A percentile compares a stretch with the other conserved stretches of the same genome.
Conservation (phyloP, 345 rosid genomes). For the Pistacia integerrima region DNA sequence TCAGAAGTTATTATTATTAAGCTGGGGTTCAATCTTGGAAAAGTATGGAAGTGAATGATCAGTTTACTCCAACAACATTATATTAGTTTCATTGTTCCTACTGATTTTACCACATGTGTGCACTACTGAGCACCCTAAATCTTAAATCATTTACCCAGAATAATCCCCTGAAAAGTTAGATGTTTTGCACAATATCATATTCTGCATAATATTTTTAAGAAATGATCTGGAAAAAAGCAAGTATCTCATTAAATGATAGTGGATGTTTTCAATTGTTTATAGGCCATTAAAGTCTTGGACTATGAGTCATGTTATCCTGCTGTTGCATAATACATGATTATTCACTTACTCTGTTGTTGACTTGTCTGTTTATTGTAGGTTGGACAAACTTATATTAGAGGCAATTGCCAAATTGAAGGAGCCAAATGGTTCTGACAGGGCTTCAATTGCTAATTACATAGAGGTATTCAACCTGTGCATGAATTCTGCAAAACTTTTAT, state of each 20-base stretch:
- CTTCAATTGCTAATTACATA: conserved; percentile 72
- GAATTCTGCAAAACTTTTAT: neutral
- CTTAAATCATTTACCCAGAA: neutral
- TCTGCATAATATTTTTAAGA: neutral
- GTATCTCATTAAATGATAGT: neutral
- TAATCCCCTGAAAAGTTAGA: neutral
- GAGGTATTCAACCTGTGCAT: conserved; percentile 49
- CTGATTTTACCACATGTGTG: neutral
- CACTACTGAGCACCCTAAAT: neutral
- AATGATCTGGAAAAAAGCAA: neutral
- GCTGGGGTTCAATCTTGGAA: neutral
- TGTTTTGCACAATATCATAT: neutral
- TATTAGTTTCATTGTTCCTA: neutral
- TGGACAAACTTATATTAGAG: conserved; percentile 78
- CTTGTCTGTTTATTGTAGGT: conserved; percentile 45
- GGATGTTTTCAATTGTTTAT: conserved; percentile 7
- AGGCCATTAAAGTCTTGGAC: conserved; percentile 7
- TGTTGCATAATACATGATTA: conserved; percentile 17
- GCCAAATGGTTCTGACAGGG: conserved; percentile 77
- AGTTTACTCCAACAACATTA: neutral
- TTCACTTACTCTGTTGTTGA: conserved; percentile 10
- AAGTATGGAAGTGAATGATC: conserved; percentile 2
- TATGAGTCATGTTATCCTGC: conserved; percentile 1
- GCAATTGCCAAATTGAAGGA: conserved; percentile 83
- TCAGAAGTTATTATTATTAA: neutral